Conservation (phyloP, 192 early-diverging fungal genomes). For the Backusella circina region DNA sequence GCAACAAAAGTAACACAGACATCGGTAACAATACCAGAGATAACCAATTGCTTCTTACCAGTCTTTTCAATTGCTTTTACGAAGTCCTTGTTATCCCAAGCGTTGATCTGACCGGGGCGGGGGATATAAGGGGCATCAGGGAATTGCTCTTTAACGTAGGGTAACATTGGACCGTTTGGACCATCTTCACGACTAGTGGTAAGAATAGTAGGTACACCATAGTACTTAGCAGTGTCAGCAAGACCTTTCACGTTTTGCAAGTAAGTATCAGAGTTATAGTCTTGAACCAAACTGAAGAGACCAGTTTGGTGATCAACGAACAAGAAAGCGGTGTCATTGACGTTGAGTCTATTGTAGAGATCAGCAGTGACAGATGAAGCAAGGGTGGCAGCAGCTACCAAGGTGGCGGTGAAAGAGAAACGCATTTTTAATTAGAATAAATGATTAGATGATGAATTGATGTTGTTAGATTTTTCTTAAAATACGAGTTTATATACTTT, state of each 20-base stretch:
- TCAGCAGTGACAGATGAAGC: too few relatives aligned
- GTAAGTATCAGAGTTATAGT: constrained; percentile 20
- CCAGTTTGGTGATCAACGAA: too few relatives aligned
- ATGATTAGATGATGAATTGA: too few relatives aligned
- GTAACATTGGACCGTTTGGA: constrained; percentile 25
- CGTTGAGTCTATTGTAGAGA: too few relatives aligned
- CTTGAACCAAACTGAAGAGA: constrained; percentile 18
- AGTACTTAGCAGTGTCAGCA: constrained; percentile 17
- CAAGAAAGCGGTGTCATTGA: too few relatives aligned
- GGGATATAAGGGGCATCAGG: constrained; percentile 18
- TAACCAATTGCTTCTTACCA: constrained; percentile 25
- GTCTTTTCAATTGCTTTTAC: constrained; percentile 18
- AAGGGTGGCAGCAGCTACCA: too few relatives aligned
- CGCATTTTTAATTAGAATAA: too few relatives aligned
- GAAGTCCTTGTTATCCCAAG: constrained; percentile 25
- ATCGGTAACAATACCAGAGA: constrained; percentile 30
- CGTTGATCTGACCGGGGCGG: constrained; percentile 27
- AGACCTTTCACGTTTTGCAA: constrained; percentile 18
- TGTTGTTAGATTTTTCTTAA: too few relatives aligned
- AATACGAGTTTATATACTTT: too few relatives aligned
- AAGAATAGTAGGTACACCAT: constrained; percentile 19
- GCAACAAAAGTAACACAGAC: constrained; percentile 27
- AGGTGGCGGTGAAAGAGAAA: too few relatives aligned
- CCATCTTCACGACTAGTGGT: constrained; percentile 23
- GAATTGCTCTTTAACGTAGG: constrained; percentile 19